A percentile compares a stretch with the other conserved stretches of the same genome.
phyloP scores from a whole-genome alignment of 345 rosid genomes.

The Erysimum cheiranthoides region DNA sequence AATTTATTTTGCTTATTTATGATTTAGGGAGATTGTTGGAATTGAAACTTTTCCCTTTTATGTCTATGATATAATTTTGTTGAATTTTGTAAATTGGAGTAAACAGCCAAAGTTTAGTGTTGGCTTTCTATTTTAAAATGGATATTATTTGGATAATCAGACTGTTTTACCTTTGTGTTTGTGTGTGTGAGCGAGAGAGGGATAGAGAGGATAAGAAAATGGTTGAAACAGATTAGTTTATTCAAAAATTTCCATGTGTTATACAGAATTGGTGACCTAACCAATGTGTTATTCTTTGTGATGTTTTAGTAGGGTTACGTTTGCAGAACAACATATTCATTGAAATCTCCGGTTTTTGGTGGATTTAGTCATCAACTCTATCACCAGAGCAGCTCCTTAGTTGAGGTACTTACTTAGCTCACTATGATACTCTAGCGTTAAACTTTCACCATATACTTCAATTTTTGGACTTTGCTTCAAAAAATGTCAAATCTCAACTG shows the following conservation, averaged over 20 bases:
- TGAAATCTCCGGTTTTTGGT: constrained; percentile 53
- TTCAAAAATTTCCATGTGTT: neutral
- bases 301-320: constrained; percentile 74
- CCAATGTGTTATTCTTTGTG: constrained; percentile 48
- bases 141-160: neutral
- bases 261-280: constrained; percentile 27
- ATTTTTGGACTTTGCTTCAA: neutral
- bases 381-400: constrained; percentile 72
- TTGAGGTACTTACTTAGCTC: constrained; percentile 57
- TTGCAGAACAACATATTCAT: constrained; percentile 57
- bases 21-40: constrained; percentile 13
- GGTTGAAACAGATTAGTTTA: neutral
- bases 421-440: neutral
- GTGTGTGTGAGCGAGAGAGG: neutral
- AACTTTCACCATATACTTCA: neutral
- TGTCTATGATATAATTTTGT: neutral
- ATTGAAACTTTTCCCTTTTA: neutral
- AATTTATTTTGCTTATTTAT: neutral
- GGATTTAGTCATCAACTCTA: constrained; percentile 57
- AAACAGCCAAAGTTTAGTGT: constrained; percentile 12
- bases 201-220: neutral
- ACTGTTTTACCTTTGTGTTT: neutral
- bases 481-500: neutral
- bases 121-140: constrained; percentile 10
- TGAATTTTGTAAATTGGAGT: neutral